Evolutionary conservation across 192 early-diverging fungal species (phyloP).

Genomic region (Coemansia sp.): DNA sequence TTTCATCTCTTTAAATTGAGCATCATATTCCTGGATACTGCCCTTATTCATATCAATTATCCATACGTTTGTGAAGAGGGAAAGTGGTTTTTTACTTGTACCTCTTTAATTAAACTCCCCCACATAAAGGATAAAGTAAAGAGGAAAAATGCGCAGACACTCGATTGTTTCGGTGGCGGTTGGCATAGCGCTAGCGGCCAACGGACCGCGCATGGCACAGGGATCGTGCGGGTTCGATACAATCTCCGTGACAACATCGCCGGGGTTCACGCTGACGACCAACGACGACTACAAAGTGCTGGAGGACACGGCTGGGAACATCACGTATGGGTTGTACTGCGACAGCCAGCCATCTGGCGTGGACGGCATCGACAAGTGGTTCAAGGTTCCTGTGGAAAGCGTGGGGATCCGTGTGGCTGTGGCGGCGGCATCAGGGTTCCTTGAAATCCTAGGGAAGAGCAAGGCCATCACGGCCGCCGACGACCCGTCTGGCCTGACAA

Average conservation of each 20-base stretch:
- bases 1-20: no score
- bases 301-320: constrained; percentile 27
- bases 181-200: constrained; percentile 6
- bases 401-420: constrained; percentile 38
- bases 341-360: constrained; percentile 35
- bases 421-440: constrained; percentile 39
- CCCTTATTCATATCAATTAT: no score
- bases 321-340: constrained; percentile 50
- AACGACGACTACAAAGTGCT: constrained; percentile 53
- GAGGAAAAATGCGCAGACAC: background rate
- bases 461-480: constrained; percentile 23
- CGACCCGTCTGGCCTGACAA: constrained; percentile 29
- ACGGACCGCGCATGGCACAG: constrained; percentile 4
- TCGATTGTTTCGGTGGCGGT: constrained; percentile 1
- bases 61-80: no score
- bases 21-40: no score
- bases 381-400: constrained; percentile 42
- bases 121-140: no score
- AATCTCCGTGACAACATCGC: constrained; percentile 22
- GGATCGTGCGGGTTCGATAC: constrained; percentile 40
- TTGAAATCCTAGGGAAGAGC: constrained; percentile 40
- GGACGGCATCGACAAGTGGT: constrained; percentile 43
- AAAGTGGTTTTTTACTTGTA: no score
- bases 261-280: constrained; percentile 47
- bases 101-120: no score